phyloP scores from a whole-genome alignment of 176 grass and related monocot genomes.

The Zoysia pacifica region DNA sequence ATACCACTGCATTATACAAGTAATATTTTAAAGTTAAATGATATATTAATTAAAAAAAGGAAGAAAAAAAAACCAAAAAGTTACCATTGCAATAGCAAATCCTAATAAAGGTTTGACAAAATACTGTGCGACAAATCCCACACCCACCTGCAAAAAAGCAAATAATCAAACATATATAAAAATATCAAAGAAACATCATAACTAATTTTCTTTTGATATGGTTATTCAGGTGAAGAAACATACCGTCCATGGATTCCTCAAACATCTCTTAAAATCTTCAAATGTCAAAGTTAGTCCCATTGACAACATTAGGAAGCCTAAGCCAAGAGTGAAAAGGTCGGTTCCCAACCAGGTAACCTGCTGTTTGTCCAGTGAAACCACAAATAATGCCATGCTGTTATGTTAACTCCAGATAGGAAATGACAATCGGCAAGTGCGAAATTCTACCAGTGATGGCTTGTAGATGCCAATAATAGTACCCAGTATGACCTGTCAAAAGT shows the following conservation, averaged over 20 bases:
- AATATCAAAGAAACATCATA: slow-evolving; percentile 19
- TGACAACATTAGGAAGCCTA: slow-evolving; percentile 95
- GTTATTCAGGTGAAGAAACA: slow-evolving; percentile 35
- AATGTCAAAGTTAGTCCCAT: slow-evolving; percentile 97
- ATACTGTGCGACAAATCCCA: slow-evolving; percentile 92
- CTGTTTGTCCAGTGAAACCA: slow-evolving; percentile 20
- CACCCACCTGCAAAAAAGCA: slow-evolving; percentile 73
- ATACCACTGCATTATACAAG: not conserved
- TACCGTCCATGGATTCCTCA: slow-evolving; percentile 99
- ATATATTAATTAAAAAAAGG: not conserved
- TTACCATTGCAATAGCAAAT: slow-evolving; percentile 76
- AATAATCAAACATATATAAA: slow-evolving; percentile 37
- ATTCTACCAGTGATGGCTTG: slow-evolving; percentile 82
- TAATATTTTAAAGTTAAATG: not conserved
- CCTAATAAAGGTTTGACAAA: slow-evolving; percentile 88
- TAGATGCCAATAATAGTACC: slow-evolving; percentile 91
- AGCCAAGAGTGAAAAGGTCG: slow-evolving; percentile 83
- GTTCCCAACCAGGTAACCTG: slow-evolving; percentile 99
- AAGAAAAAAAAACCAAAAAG: not conserved
- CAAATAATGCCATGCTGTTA: slow-evolving; percentile 13
- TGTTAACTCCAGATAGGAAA: slow-evolving; percentile 22
- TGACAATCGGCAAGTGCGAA: slow-evolving; percentile 16
- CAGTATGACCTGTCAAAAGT: slow-evolving; percentile 71
- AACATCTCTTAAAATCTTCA: slow-evolving; percentile 93
- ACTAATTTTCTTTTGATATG: slow-evolving; percentile 28